Conservation (phyloP, 345 rosid genomes). For the Excoecaria cochinchinensis region DNA sequence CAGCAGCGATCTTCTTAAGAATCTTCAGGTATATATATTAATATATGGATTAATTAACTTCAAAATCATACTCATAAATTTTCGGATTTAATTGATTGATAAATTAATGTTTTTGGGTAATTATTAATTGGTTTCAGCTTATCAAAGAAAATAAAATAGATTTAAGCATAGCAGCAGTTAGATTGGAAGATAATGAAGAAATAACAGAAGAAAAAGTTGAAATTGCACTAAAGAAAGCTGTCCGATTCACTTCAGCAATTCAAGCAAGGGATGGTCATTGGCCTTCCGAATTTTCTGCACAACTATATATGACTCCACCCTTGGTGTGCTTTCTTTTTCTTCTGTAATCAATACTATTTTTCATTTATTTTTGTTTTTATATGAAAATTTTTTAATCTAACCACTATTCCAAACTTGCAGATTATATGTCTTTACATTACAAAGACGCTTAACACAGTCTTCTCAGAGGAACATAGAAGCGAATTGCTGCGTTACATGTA, state of each 20-base stretch:
- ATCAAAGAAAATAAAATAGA: constrained; percentile 17
- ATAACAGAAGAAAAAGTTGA: neutral
- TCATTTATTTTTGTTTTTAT: too few relatives aligned
- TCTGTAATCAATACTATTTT: too few relatives aligned
- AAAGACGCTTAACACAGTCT: constrained; percentile 36
- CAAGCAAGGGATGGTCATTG: constrained; percentile 26
- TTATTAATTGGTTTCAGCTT: too few relatives aligned
- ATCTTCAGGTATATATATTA: constrained; percentile 1
- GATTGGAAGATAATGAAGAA: constrained; percentile 12
- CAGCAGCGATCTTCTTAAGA: constrained; percentile 19
- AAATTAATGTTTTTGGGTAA: too few relatives aligned
- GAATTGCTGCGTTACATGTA: constrained; percentile 58
- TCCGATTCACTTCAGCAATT: constrained; percentile 8
- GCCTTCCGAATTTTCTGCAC: constrained; percentile 22
- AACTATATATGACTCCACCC: neutral
- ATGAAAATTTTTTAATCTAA: too few relatives aligned
- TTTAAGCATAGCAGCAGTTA: neutral
- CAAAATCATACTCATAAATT: too few relatives aligned
- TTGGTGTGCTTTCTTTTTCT: too few relatives aligned
- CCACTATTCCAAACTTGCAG: constrained; percentile 25
- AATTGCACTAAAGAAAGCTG: constrained; percentile 5
- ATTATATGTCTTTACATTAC: constrained; percentile 56
- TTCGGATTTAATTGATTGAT: too few relatives aligned
- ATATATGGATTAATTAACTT: neutral
- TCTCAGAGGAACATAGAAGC: constrained; percentile 51